phyloP scores from a whole-genome alignment of 805 yeast species.

The Barnettozyma botsteinii region DNA sequence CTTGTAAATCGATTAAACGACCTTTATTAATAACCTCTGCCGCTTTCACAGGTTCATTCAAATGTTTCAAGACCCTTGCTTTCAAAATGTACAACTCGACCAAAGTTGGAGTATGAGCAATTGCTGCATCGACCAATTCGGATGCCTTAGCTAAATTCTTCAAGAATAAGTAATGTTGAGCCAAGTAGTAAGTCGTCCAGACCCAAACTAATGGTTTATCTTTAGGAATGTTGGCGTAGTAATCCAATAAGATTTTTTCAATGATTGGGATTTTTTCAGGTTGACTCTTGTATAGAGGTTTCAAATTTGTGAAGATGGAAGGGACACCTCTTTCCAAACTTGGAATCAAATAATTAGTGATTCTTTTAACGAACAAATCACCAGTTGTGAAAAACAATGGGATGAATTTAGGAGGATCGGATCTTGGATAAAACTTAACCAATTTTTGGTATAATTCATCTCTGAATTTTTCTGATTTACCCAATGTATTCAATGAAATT shows the following conservation, averaged over 20 bases:
- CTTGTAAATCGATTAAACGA: constrained; percentile 75
- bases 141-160: constrained; percentile 51
- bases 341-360: constrained; percentile 46
- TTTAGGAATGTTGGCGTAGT: constrained; percentile 24
- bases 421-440: constrained; percentile 66
- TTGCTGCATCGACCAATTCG: constrained; percentile 52
- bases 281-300: constrained; percentile 61
- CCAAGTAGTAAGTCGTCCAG: constrained; percentile 74
- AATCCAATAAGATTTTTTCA: constrained; percentile 48
- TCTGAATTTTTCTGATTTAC: constrained; percentile 43
- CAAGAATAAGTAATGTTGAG: constrained; percentile 66
- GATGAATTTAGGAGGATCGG: constrained; percentile 72
- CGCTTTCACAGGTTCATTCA: constrained; percentile 58
- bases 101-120: constrained; percentile 72
- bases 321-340: constrained; percentile 83
- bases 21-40: constrained; percentile 63
- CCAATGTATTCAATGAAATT: constrained; percentile 47
- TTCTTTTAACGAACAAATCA: constrained; percentile 42
- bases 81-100: constrained; percentile 78
- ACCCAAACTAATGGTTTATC: constrained; percentile 32
- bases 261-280: constrained; percentile 32
- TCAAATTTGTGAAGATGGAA: constrained; percentile 79
- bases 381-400: constrained; percentile 71
- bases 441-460: constrained; percentile 60
- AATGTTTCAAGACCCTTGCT: constrained; percentile 73